phyloP scores from a whole-genome alignment of 1,284 basidiomycete species.

The Fomitopsis schrenkii region DNA sequence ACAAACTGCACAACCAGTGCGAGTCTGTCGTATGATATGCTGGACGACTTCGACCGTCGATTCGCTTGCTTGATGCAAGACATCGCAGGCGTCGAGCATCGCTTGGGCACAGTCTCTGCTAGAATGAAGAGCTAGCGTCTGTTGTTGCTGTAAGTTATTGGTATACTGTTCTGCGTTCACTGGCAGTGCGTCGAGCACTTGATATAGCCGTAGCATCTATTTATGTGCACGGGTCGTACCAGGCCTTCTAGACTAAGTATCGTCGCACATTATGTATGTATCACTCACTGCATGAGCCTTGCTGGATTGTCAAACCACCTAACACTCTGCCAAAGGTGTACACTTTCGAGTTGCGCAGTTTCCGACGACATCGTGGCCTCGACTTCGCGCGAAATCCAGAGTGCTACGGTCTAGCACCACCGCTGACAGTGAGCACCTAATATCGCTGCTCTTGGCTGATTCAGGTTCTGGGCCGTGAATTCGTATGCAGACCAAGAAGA shows the following conservation, averaged over 20 bases:
- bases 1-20: background rate
- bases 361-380: too few relatives aligned
- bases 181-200: background rate
- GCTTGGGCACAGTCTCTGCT: slow-evolving; percentile 20
- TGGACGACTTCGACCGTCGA: slow-evolving; percentile 22
- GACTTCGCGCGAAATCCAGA: too few relatives aligned
- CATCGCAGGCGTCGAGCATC: slow-evolving; percentile 23
- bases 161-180: background rate
- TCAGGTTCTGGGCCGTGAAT: too few relatives aligned
- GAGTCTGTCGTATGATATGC: slow-evolving; percentile 14
- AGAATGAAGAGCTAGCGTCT: background rate
- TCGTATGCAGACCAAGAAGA: too few relatives aligned
- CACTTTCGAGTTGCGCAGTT: too few relatives aligned
- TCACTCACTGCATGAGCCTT: background rate
- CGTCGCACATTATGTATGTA: background rate
- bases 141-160: slow-evolving; percentile 9
- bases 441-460: too few relatives aligned
- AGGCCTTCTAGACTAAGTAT: background rate
- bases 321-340: too few relatives aligned
- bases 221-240: background rate
- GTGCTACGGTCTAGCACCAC: too few relatives aligned
- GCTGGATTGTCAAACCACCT: too few relatives aligned
- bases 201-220: background rate
- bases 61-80: slow-evolving; percentile 25
- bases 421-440: too few relatives aligned